Base-by-base conservation (phyloP, 176 grass and related monocot genomes). In the Canna indica region DNA sequence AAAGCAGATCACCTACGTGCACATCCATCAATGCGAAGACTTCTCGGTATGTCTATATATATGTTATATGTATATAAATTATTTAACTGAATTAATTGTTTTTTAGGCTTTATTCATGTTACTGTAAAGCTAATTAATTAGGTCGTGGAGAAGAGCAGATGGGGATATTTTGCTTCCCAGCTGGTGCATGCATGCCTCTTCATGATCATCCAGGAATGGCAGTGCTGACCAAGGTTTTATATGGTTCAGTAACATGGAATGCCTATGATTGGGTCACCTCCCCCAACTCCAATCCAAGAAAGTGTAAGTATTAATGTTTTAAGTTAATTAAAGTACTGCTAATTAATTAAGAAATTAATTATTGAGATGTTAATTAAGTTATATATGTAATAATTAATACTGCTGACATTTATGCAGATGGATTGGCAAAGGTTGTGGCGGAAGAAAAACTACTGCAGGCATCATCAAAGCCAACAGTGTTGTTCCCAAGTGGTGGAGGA, bases 191-290 rank as follows among this genome's bases (percentile, higher is more conserved):
- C 52, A 78, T 95, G 66, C 91, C 91, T 45, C 82, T 95, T 61
- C 91, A 95, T 71, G 91, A 95, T 73, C 91, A 95, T 64, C 91
- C 91, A 10, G 73, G 83, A 58, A 95, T 95, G 91, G 73, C 85
- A 20, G 91, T 90, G 3, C 74, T 95, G 22, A 95, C 84, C 87
- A 95, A 95, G 28, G 76, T 95, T 17, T 74, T 95, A 0, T 95
- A 87, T 36, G 91, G 91, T 20, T 87, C 87, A 0, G 47, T 81
- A 53, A 65, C 75, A 28, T 59, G 70, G 31, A 87, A 76, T 32
- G 90, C 91, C 7, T 95, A 90, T 58, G 91, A 95, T 69, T 95
- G 87, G 91, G 67, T 81, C 75, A 36, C 52, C 57, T 31, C 17
- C 9, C 81, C 81, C 18, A 34, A 60, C 74, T 42, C 65, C 36